phyloP scores from a whole-genome alignment of 1,284 basidiomycete genomes.

The Meira miltonrushii region DNA sequence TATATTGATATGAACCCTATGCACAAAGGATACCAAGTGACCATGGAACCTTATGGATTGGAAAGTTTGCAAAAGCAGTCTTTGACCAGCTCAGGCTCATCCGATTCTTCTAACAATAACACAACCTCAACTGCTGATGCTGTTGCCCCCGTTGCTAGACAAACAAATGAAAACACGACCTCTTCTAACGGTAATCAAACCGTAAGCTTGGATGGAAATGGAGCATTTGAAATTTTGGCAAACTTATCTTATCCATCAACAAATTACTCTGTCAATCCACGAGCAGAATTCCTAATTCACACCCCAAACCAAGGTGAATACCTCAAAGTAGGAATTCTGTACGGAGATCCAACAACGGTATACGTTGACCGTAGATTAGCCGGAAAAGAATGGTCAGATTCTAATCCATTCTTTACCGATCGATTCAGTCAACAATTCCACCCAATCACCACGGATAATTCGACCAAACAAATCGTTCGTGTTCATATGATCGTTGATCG shows the following conservation, averaged over 20 bases:
- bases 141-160: no score
- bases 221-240: constrained; percentile 50
- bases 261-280: constrained; percentile 15
- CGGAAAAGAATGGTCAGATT: constrained; percentile 33
- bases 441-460: constrained; percentile 15
- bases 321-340: constrained; percentile 29
- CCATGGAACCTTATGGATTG: constrained; percentile 11
- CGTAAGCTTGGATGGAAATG: constrained; percentile 35
- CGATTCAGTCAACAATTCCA: constrained; percentile 25
- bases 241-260: constrained; percentile 28
- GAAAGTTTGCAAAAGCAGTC: constrained; percentile 11
- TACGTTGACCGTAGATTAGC: constrained; percentile 51
- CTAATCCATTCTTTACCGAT: constrained; percentile 52
- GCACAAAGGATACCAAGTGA: constrained; percentile 47
- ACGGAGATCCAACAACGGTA: constrained; percentile 41
- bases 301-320: constrained; percentile 19
- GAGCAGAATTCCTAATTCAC: constrained; percentile 24
- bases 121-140: not conserved
- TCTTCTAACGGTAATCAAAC: constrained; percentile 27
- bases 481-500: constrained; percentile 46
- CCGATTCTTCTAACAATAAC: constrained; percentile 13
- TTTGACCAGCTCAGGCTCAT: not conserved
- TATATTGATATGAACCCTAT: constrained; percentile 40
- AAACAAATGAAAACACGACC: not conserved
- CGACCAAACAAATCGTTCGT: constrained; percentile 19